A percentile compares a stretch with the other conserved stretches of the same genome.
Conservation (phyloP, 2,329 filamentous ascomycete species). For the Neofusicoccum parvum region DNA sequence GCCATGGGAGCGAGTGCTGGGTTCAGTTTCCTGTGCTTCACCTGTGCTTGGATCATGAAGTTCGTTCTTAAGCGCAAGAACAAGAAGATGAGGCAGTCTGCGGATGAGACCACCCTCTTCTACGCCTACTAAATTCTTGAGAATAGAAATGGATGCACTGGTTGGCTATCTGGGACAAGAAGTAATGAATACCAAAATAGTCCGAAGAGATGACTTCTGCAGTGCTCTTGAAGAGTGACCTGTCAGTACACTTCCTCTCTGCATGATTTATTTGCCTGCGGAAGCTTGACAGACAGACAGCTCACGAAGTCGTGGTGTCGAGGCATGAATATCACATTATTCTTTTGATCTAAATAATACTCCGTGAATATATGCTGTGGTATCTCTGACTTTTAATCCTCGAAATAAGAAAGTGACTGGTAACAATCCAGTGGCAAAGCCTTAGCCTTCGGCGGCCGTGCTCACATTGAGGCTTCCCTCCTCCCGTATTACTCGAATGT, state of each 20-base stretch:
- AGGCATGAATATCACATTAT: not conserved
- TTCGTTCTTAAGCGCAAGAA: slow-evolving; percentile 35
- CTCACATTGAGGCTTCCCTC: not conserved
- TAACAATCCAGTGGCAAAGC: not conserved
- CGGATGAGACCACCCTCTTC: slow-evolving; percentile 32
- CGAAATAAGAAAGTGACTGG: not conserved
- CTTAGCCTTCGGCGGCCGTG: not conserved
- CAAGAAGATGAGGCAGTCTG: slow-evolving; percentile 33
- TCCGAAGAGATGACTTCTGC: no score
- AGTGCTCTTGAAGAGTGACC: no score
- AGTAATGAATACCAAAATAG: no score
- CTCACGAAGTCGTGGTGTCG: no score
- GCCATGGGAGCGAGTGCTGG: slow-evolving; percentile 35
- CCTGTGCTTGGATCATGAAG: slow-evolving; percentile 36
- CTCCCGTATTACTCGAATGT: not conserved
- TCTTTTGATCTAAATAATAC: not conserved
- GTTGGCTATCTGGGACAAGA: no score
- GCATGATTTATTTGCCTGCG: no score
- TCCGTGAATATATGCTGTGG: not conserved
- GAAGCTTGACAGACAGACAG: no score
- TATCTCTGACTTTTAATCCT: not conserved
- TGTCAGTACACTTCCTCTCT: no score
- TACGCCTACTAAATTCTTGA: slow-evolving; percentile 33
- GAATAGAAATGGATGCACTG: not conserved
- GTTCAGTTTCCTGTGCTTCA: slow-evolving; percentile 35